These are phyloP conservation scores for Meyerozyma athensensis DNA, from an alignment of 1,139 yeast genomes.

Conservation along the genomic window DNA sequence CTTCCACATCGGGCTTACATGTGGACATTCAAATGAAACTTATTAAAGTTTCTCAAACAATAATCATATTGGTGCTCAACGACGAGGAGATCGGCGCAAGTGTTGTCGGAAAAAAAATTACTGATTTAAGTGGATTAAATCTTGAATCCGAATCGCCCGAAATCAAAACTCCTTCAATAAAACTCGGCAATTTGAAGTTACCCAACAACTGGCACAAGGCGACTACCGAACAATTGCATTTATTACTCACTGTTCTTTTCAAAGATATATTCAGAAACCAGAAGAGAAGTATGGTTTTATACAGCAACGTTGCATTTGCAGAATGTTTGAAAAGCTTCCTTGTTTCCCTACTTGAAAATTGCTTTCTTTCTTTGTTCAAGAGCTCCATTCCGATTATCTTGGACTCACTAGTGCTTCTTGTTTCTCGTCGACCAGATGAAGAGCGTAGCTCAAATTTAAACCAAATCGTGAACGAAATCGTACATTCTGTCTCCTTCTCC, in stretches of 20 bases:
- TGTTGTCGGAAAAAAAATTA: neutral
- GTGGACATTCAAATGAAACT: constrained; percentile 19
- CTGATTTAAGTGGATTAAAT: neutral
- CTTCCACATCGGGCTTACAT: constrained; percentile 22
- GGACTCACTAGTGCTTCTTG: constrained; percentile 16
- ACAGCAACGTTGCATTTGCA: constrained; percentile 20
- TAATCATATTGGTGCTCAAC: constrained; percentile 25
- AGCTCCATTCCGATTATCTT: constrained; percentile 29
- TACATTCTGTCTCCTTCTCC: neutral
- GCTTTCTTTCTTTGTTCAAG: constrained; percentile 28
- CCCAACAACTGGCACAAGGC: constrained; percentile 58
- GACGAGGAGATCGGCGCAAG: constrained; percentile 20
- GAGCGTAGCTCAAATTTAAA: neutral
- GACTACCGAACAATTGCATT: constrained; percentile 56
- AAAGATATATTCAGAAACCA: constrained; percentile 18
- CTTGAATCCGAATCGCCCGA: neutral
- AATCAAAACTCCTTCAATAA: constrained; percentile 3
- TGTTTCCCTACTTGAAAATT: constrained; percentile 18
- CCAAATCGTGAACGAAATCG: neutral
- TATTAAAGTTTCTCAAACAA: constrained; percentile 18
- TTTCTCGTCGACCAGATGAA: neutral
- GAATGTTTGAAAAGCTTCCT: constrained; percentile 22
- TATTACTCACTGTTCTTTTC: constrained; percentile 35
- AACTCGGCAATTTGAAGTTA: constrained; percentile 4
- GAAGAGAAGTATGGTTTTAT: constrained; percentile 15